Evolutionary conservation across 2,329 filamentous ascomycete genomes (phyloP), one percentile per base, ranked within the genome.

Genomic region (Colletotrichum melonis): DNA sequence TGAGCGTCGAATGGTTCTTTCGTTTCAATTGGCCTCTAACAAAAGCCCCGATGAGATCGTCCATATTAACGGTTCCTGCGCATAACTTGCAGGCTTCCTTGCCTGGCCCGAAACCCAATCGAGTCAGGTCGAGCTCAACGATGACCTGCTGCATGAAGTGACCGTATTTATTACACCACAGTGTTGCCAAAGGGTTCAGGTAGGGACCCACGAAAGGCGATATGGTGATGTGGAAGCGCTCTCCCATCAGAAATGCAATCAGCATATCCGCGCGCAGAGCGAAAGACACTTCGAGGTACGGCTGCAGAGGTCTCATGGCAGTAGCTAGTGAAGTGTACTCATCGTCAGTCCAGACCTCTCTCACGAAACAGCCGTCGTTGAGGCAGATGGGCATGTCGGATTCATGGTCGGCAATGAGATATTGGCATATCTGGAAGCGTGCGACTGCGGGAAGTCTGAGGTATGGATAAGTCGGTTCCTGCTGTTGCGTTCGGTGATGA

Each of bases 51-150:
- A 85, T 76, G 4, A 82, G 75, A 0, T 35, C 26, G 19, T 79
- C 78, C 1, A 83, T 75, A 2, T 78, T 74, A 1, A 77, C 69
- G 1, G 79, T 73, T 6, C 78, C 78, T 0, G 80, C 75, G 0
- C 74, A 64, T 2, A 85, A 69, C 0, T 62, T 55, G 0, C 64
- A 69, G 0, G 82, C 81, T 1, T 74, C 66, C 5, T 75, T 75
- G 1, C 72, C 63, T 3, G 77, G 72, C 2, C 82, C 82, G 26
- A 82, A 82, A 1, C 80, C 78, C 9, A 84, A 76, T 12, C 78
- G 80, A 0, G 84, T 81, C 76, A 85, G 77, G 72, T 86, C 85
- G 1, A 87, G 35, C 72, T 87, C 85, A 11, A 87, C 62, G 1
- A 80, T 79, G 26, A 87, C 75, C 30, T 79, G 78, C 19, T 76